Base-by-base conservation (phyloP, 192 early-diverging fungal species). In the Radiomyces spectabilis region DNA sequence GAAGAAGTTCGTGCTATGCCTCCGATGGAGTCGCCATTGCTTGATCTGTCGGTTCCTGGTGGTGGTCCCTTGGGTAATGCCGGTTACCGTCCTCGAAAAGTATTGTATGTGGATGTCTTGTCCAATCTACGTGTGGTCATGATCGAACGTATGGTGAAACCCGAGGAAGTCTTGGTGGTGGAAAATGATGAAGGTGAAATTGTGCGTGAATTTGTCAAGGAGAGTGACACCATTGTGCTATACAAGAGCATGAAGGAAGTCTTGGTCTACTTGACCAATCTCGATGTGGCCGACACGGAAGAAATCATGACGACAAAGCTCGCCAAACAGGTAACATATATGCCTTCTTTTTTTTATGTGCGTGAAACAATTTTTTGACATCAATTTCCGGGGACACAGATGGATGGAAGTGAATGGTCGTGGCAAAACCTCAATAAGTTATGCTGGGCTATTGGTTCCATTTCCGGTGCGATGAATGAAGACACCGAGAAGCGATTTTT, bases 141-240 rank as follows among this genome's bases (percentile, higher is more conserved):
- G 93, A 99, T 99, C 62, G 93, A 95, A 65, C 80, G 89, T 50
- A 99, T 99, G 97, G 95, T 95, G 29, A 91, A 92, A 48, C 97
- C 97, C 29, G 95, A 99, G 69, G 97, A 99, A 76, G 90, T 94
- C 5, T 75, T 99, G 27, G 86, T 99, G 47, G 94, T 96, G 19
- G 93, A 98, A 63, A 98, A 99, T 69, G 97, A 99, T 53, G 94
- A 99, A 63, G 97, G 97, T 39, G 97, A 97, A 76, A 93, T 98
- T 76, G 95, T 99, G 16, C 86, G 97, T 38, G 97, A 98, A 73
- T 86, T 86, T 30, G 75, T 97, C 65, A 95, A 96, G 68, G 97
- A 98, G 68, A 92, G 90, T 52, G 95, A 99, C 68, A 99, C 95
- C 26, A 95, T 99, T 59, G 88, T 87, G 3, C 68, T 98, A 9